Evolutionary conservation across 2,329 filamentous ascomycete genomes (phyloP).

Genomic region (Pseudogymnoascus sp.): DNA sequence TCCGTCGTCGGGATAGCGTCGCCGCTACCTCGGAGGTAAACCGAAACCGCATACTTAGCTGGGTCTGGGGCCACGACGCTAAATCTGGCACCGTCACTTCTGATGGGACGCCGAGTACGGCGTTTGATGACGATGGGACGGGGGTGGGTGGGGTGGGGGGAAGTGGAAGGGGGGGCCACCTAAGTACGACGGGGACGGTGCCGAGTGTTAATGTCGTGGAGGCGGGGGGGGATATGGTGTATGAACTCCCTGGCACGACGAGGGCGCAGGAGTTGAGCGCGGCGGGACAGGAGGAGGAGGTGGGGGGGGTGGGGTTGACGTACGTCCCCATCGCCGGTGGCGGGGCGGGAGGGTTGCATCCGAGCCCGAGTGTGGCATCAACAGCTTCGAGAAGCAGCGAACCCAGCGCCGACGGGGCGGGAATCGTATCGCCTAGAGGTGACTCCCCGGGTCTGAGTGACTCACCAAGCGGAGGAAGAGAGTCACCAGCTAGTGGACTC

Average conservation of each 20-base stretch:
- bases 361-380: background rate
- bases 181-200: background rate
- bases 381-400: background rate
- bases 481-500: no score
- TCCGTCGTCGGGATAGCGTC: constrained; percentile 17
- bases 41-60: constrained; percentile 19
- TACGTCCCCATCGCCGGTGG: background rate
- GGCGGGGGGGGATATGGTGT: background rate
- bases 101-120: constrained; percentile 17
- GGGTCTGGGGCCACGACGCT: constrained; percentile 20
- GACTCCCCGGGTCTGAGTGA: background rate
- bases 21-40: constrained; percentile 20
- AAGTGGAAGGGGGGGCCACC: background rate
- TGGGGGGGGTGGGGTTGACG: background rate
- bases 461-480: no score
- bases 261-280: background rate
- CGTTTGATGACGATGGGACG: background rate
- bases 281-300: no score
- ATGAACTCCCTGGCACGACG: background rate
- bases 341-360: background rate
- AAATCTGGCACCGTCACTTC: constrained; percentile 23
- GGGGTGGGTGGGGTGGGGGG: background rate
- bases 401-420: background rate
- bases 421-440: background rate
- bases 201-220: background rate